Base-by-base conservation (phyloP, 805 yeast genomes). In the Wickerhamomyces alni region DNA sequence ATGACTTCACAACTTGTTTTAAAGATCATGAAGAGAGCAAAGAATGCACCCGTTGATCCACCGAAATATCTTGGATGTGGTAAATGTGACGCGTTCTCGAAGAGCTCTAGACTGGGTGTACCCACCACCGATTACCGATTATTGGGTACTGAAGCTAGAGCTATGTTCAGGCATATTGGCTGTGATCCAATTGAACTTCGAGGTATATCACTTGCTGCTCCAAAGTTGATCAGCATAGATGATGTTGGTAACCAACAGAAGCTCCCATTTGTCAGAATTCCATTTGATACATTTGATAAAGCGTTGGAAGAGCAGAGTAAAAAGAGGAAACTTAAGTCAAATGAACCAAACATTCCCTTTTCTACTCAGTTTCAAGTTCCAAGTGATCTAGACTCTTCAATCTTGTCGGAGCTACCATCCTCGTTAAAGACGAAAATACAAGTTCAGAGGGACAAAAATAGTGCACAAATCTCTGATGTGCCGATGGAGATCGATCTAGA, bases 1-100 rank as follows among this genome's bases (percentile, higher is more conserved):
- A 53, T 64, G 21, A 87, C 87, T 0, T 66, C 80, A 0, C 70
- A 63, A n/a, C 41, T 88, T 2, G 74, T 84, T 0, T 60, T 89
- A 30, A 83, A 81, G 48, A 48, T 89, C 5, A 80, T 88, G 39
- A 67, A 69, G 40, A 64, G 94, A 34, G 75, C 83, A 2, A 62
- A 66, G 2, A 70, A 67, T 41, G 94, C 94, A 0, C 89, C 95
- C 0, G 57, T 81, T 2, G 76, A 77, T 16, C 86, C 97, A 0
- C 72, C 83, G 1, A 93, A 91, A 54, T 81, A 66, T 58, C 46
- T 93, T 52, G 99, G 99, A 0, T 77, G 83, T 77, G 98, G 99
- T 0, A 57, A 57, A 12, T 87, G 96, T 59, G 87, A 80, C 37
- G 65, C 80, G 26, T 61, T 71, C 11, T 75, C 80, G 32, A 79